Percentiles rank a stretch among this genome's conserved stretches.
phyloP scores from a whole-genome alignment of 2,329 filamentous ascomycete species.

The Colletotrichum falcatum region DNA sequence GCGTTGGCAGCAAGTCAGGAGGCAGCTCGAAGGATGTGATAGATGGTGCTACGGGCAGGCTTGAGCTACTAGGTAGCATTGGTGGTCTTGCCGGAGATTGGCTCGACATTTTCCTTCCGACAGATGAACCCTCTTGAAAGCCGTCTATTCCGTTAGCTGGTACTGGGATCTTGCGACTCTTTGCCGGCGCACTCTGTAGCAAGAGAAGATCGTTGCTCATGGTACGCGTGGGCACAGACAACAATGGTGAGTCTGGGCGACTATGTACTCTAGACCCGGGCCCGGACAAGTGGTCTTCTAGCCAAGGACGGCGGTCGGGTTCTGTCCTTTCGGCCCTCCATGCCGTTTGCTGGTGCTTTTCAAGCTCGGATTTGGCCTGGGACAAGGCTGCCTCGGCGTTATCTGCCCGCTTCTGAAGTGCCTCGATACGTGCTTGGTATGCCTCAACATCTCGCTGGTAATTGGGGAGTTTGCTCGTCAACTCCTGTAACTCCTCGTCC shows the following conservation, averaged over 20 bases:
- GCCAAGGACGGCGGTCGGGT: conserved; percentile 61
- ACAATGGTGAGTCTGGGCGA: conserved; percentile 65
- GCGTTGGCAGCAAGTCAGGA: conserved; percentile 53
- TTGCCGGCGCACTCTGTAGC: conserved; percentile 43
- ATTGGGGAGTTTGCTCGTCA: conserved; percentile 71
- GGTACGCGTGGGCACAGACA: conserved; percentile 61
- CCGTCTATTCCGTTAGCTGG: conserved; percentile 63
- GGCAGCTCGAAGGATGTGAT: conserved; percentile 61
- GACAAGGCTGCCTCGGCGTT: conserved; percentile 74
- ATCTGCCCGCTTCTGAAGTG: conserved; percentile 73
- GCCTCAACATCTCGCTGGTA: conserved; percentile 73
- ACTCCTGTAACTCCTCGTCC: conserved; percentile 86
- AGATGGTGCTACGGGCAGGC: conserved; percentile 53
- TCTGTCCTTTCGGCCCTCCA: conserved; percentile 56
- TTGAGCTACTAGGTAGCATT: conserved; percentile 54
- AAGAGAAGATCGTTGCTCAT: conserved; percentile 66
- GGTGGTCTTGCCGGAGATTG: conserved; percentile 59
- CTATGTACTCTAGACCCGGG: conserved; percentile 60
- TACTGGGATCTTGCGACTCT: conserved; percentile 60
- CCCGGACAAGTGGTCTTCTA: conserved; percentile 59
- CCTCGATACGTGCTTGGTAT: conserved; percentile 69
- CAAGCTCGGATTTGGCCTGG: conserved; percentile 63
- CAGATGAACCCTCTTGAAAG: conserved; percentile 53
- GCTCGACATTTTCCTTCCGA: conserved; percentile 62
- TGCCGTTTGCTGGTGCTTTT: conserved; percentile 62